A percentile compares a stretch with the other conserved stretches of the same genome.
These are phyloP conservation scores for Penicillium sp. DNA, from an alignment of 2,329 filamentous ascomycete genomes.

Conservation along the genomic window DNA sequence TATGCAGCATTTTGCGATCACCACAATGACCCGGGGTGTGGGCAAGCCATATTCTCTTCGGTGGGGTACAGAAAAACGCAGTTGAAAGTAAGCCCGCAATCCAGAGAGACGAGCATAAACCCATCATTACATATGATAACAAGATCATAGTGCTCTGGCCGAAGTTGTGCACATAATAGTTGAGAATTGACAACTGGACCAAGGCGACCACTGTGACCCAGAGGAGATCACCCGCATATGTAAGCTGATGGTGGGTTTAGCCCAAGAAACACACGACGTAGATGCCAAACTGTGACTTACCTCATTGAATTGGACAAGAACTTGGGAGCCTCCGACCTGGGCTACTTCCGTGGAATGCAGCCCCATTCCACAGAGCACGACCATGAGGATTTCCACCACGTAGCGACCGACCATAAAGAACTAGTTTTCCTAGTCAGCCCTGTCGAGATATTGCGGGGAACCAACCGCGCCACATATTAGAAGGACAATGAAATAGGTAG, in stretches of 20 bases:
- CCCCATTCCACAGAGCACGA: conserved; percentile 17
- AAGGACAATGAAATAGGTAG: not conserved
- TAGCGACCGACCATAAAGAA: conserved; percentile 15
- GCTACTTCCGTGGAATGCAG: conserved; percentile 12
- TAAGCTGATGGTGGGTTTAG: conserved; percentile 11
- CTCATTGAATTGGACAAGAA: conserved; percentile 11
- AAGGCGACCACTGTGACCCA: conserved; percentile 11
- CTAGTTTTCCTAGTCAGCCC: conserved; percentile 4
- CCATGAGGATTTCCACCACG: conserved; percentile 13
- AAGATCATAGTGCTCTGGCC: conserved; percentile 4
- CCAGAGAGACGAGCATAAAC: conserved; percentile 11
- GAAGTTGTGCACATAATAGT: conserved; percentile 14
- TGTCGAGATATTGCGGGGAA: not conserved
- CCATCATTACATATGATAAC: conserved; percentile 7
- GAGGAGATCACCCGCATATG: conserved; percentile 15
- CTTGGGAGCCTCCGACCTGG: conserved; percentile 4
- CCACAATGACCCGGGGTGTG: conserved; percentile 10
- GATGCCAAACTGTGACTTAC: conserved; percentile 2
- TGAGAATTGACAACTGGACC: conserved; percentile 14
- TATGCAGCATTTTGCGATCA: conserved; percentile 10
- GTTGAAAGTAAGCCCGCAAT: conserved; percentile 13
- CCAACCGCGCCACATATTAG: not conserved
- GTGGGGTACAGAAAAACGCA: conserved; percentile 14
- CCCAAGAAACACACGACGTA: not conserved
- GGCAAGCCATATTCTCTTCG: conserved; percentile 11